Evolutionary conservation across 306 rosid species (phyloP), one percentile per base, ranked within the genome.

Genomic region (Prunus fruticosa): DNA sequence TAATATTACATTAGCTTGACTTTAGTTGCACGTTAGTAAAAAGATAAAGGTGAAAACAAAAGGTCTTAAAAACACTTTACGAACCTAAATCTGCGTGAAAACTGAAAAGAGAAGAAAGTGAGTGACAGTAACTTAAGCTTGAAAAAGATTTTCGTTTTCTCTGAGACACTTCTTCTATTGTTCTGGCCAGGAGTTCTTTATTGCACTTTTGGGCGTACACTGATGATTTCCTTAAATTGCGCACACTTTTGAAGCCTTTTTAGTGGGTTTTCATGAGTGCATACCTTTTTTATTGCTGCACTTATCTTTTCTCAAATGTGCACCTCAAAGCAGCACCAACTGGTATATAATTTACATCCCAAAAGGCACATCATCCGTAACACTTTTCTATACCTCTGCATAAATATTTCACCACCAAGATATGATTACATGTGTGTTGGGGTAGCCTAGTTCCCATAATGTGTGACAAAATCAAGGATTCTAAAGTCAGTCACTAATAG

Each of bases 181-280:
- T 80, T 70, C 20, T 78, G 81, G 61, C 41, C 74, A 82, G 76
- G 64, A 63, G 71, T 69, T 67, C 65, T 79, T 85, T 38, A 20
- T 22, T 47, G 11, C 47, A 69, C 80, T 76, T 76, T 85, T 67
- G 66, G 77, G 80, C 54, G 2, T 8, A 18, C 60, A 62, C 77
- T 73, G 69, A 71, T 81, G 82, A 79, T 80, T 74, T 84, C 91
- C 93, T 85, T 85, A 87, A 89, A 84, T 91, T 89, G 79, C 90
- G 89, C 88, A 41, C 83, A 76, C 83, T 85, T 86, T 78, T 64
- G 10, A 73, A 66, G 53, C 84, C 82, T 53, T 82, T 83, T 81
- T 74, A 70, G 79, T 84, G 80, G 84, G 70, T 81, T 72, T 71
- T 82, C 78, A 86, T 75, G 79, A 83, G 86, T 78, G 86, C 15